Evolutionary conservation across 2,329 filamentous ascomycete genomes (phyloP).

Genomic region (Harringtonia lauricola): DNA sequence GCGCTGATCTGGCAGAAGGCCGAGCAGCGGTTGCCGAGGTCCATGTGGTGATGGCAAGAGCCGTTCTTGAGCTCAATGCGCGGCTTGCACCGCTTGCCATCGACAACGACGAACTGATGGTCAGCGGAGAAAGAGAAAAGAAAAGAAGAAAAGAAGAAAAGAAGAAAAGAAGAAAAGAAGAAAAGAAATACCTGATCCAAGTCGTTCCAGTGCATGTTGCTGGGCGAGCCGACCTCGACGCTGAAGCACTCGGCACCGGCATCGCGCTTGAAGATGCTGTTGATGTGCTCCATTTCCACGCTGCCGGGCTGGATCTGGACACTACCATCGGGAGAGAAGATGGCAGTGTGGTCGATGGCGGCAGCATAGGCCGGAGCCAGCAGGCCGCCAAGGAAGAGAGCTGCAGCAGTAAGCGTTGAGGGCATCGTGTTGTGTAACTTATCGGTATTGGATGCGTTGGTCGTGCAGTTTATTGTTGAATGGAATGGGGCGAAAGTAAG

Average conservation of each 20-base stretch:
- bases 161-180: no score
- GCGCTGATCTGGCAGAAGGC: slow-evolving; percentile 8
- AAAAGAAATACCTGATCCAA: neutral
- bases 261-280: neutral
- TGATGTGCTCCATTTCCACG: neutral
- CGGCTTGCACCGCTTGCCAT: slow-evolving; percentile 4
- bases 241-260: slow-evolving; percentile 3
- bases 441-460: no score
- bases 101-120: slow-evolving; percentile 6
- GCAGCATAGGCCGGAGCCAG: no score
- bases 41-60: slow-evolving; percentile 6
- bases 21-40: slow-evolving; percentile 5
- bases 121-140: neutral
- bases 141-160: no score
- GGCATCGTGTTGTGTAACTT: no score
- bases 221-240: slow-evolving; percentile 3
- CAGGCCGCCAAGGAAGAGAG: no score
- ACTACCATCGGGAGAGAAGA: neutral
- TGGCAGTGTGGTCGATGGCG: no score
- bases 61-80: slow-evolving; percentile 1
- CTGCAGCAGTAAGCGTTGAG: no score
- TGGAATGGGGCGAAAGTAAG: no score
- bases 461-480: no score
- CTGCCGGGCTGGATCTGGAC: no score
- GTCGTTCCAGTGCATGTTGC: slow-evolving; percentile 10